phyloP scores from a whole-genome alignment of 306 rosid genomes.

The Medicago lupulina region DNA sequence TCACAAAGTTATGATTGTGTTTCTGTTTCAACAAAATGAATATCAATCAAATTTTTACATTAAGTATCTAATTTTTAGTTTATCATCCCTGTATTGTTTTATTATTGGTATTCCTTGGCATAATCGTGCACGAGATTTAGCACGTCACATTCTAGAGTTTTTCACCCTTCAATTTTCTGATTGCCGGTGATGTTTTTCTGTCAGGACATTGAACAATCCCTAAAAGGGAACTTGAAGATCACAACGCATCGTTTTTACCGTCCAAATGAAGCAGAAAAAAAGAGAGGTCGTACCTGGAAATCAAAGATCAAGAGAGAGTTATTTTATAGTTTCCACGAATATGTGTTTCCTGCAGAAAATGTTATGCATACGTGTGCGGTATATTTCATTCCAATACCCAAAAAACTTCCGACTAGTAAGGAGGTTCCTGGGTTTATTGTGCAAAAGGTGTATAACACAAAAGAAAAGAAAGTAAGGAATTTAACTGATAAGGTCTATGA shows the following conservation, averaged over 20 bases:
- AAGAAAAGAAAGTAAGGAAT: slow-evolving; percentile 85
- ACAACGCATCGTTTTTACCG: slow-evolving; percentile 98
- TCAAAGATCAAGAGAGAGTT: slow-evolving; percentile 84
- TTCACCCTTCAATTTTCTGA: slow-evolving; percentile 16
- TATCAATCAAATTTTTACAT: neutral
- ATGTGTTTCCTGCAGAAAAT: slow-evolving; percentile 94
- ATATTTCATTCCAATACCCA: slow-evolving; percentile 87
- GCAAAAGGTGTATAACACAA: slow-evolving; percentile 89
- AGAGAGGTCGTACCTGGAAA: slow-evolving; percentile 89
- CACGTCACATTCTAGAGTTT: neutral
- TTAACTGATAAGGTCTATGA: slow-evolving; percentile 95
- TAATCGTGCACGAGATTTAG: neutral
- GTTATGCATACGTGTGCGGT: slow-evolving; percentile 96
- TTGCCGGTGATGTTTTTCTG: slow-evolving; percentile 41
- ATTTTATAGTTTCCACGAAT: slow-evolving; percentile 95
- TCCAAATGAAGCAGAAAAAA: slow-evolving; percentile 93
- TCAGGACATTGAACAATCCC: slow-evolving; percentile 78
- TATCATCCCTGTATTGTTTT: neutral
- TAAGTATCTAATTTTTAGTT: neutral
- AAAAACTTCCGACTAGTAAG: slow-evolving; percentile 86
- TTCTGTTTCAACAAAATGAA: too few species aligned
- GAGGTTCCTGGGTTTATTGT: slow-evolving; percentile 94
- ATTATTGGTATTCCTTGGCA: neutral
- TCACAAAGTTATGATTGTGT: too few species aligned
- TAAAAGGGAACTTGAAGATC: slow-evolving; percentile 72